A percentile compares a stretch with the other conserved stretches of the same genome.
Evolutionary conservation across 768 basidiomycete species (phyloP).

Genomic region (Albatrellus ellisii): DNA sequence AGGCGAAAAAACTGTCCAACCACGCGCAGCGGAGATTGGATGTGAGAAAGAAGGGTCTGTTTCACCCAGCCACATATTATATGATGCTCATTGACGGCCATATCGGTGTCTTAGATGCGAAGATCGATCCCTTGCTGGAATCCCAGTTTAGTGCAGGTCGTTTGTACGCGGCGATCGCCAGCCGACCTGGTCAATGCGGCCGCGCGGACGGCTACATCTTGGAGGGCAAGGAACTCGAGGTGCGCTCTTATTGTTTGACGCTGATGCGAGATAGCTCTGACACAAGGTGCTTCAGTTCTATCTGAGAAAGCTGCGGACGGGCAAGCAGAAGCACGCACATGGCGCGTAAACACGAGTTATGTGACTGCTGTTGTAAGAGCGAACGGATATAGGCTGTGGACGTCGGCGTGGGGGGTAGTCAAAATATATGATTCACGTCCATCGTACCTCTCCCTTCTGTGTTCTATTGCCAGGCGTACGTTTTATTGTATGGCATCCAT

Average conservation of each 20-base stretch:
- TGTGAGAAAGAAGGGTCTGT: slow-evolving; percentile 80
- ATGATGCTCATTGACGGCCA: slow-evolving; percentile 2
- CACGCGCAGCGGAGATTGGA: slow-evolving; percentile 81
- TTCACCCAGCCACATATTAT: not conserved
- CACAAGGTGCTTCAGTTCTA: slow-evolving; percentile 58
- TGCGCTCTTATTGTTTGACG: slow-evolving; percentile 23
- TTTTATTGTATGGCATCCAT: too few species aligned
- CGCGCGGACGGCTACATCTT: slow-evolving; percentile 96
- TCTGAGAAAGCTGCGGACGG: slow-evolving; percentile 82
- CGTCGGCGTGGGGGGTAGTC: not conserved
- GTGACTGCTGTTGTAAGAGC: not conserved
- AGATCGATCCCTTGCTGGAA: slow-evolving; percentile 85
- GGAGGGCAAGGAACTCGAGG: slow-evolving; percentile 98
- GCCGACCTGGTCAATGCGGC: slow-evolving; percentile 93
- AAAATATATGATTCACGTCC: not conserved
- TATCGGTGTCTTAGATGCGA: slow-evolving; percentile 44
- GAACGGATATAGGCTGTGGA: not conserved
- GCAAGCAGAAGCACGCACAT: slow-evolving; percentile 90
- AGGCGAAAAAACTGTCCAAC: slow-evolving; percentile 73
- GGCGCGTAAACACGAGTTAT: slow-evolving; percentile 21
- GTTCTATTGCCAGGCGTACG: too few species aligned
- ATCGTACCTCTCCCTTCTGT: too few species aligned
- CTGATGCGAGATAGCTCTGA: not conserved
- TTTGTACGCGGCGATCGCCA: slow-evolving; percentile 86
- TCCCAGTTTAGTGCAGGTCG: slow-evolving; percentile 88